Evolutionary conservation across 106 monocot genomes (phyloP), one percentile per base, ranked within the genome.

Genomic region (Apostasia shenzhenica): DNA sequence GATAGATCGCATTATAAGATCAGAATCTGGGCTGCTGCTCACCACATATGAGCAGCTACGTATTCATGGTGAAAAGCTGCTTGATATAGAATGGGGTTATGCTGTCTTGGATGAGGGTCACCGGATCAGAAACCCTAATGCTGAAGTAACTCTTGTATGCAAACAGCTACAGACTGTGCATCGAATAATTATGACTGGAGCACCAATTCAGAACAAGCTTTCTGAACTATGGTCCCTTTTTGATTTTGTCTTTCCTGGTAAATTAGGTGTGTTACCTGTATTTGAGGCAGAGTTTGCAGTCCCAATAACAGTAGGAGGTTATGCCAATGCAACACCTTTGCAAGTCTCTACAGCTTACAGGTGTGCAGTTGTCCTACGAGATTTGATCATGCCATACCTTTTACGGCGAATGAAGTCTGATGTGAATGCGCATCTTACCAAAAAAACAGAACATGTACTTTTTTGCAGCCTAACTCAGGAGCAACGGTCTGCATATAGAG

Each of bases 211-310:
- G 72, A 99, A 99, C 70, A 92, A 99, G 75, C 89, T 99, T 61
- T 42, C 89, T 13, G 97, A 99, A 64, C 81, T 99, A 8, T 99
- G 97, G 97, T 99, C 92, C 47, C 83, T 99, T 37, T 99, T 99
- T 76, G 97, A 99, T 85, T 99, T 99, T 74, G 89, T 99, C 14
- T 99, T 93, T 52, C 97, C 97, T 52, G 97, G 97, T 14, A 99
- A 99, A 67, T 67, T 99, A 54, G 97, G 97, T 64, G 97, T 99
- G 41, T 73, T 92, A 41, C 97, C 97, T 5, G 87, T 99, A 45
- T 99, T 99, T 78, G 97, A 99, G 76, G 59, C 76, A 8, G 92
- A 99, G 69, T 92, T 92, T 76, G 83, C 89, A 11, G 89, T 99
- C 70, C 97, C 97, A 5, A 99, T 99, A 67, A 80, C 89, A 41